A percentile compares a stretch with the other conserved stretches of the same genome.
These are phyloP conservation scores for Talaromyces thailandensis DNA, from an alignment of 495 filamentous ascomycete genomes.

Conservation along the genomic window DNA sequence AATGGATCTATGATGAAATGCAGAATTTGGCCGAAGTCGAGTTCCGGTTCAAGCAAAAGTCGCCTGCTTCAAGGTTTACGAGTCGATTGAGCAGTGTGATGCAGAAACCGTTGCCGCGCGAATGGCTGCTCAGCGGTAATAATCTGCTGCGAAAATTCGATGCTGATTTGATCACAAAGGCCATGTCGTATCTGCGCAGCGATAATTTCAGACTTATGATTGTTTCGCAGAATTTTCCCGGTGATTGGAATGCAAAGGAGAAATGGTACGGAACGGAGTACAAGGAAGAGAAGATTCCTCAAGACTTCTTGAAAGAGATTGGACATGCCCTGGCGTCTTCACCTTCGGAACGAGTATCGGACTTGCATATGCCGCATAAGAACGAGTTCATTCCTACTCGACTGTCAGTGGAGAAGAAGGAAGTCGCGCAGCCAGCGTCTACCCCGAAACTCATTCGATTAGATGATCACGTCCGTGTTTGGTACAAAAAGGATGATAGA, in stretches of 20 bases:
- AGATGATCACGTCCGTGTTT: conserved; percentile 73
- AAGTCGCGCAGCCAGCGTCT: conserved; percentile 61
- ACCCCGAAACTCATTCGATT: conserved; percentile 81
- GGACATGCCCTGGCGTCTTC: conserved; percentile 50
- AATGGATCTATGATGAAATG: conserved; percentile 91
- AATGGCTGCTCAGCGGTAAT: conserved; percentile 74
- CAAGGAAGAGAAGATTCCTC: conserved; percentile 70
- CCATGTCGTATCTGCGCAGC: conserved; percentile 63
- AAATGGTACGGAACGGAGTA: conserved; percentile 99
- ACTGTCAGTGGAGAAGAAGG: conserved; percentile 90
- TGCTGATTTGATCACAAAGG: conserved; percentile 62
- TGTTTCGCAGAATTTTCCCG: conserved; percentile 73
- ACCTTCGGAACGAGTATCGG: conserved; percentile 48
- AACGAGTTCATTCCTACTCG: conserved; percentile 96
- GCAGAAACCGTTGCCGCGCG: conserved; percentile 80
- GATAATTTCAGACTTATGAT: conserved; percentile 85
- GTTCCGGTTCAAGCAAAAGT: conserved; percentile 92
- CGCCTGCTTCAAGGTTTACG: conserved; percentile 77
- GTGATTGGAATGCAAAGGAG: conserved; percentile 80
- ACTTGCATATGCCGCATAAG: conserved; percentile 79
- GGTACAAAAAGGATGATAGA: conserved; percentile 98
- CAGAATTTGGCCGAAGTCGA: conserved; percentile 84
- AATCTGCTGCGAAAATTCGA: conserved; percentile 71
- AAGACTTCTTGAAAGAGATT: conserved; percentile 63
- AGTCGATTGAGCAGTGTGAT: conserved; percentile 73